phyloP scores from a whole-genome alignment of 768 basidiomycete species.

The Chalciporus piperatus region DNA sequence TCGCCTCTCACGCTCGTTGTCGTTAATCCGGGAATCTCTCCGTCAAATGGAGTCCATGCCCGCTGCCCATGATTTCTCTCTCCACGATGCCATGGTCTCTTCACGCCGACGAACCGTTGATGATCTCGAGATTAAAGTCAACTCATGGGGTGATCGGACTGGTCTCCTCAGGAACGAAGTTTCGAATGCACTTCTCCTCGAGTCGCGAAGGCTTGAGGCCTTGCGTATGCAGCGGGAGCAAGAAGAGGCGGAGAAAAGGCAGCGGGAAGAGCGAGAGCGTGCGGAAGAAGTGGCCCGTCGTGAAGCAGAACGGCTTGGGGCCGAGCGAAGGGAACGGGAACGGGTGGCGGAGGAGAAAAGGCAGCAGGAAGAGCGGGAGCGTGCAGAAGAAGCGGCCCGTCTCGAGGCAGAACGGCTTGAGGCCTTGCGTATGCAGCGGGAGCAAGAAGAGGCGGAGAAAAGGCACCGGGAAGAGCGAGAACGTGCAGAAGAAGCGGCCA shows the following conservation, averaged over 20 bases:
- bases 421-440: conserved; percentile 29
- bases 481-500: conserved; percentile 35
- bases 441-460: conserved; percentile 27
- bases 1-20: conserved; percentile 46
- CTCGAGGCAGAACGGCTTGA: conserved; percentile 39
- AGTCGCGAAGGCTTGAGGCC: conserved; percentile 42
- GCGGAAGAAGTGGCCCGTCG: conserved; percentile 37
- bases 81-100: conserved; percentile 47
- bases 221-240: conserved; percentile 30
- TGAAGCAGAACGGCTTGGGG: conserved; percentile 31
- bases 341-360: conserved; percentile 25
- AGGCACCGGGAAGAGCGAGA: conserved; percentile 16
- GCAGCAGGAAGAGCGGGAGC: conserved; percentile 15
- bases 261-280: conserved; percentile 13
- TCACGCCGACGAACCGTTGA: conserved; percentile 50
- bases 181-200: conserved; percentile 40
- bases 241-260: conserved; percentile 24
- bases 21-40: conserved; percentile 53
- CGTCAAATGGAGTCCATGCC: conserved; percentile 52
- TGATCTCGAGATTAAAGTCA: conserved; percentile 48
- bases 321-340: conserved; percentile 28
- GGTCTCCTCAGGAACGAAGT: conserved; percentile 31
- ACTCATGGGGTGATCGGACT: conserved; percentile 44
- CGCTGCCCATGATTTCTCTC: conserved; percentile 39
- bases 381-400: conserved; percentile 36